Evolutionary conservation across 2,329 filamentous ascomycete species (phyloP).

Genomic region (Cordyceps tenuipes): DNA sequence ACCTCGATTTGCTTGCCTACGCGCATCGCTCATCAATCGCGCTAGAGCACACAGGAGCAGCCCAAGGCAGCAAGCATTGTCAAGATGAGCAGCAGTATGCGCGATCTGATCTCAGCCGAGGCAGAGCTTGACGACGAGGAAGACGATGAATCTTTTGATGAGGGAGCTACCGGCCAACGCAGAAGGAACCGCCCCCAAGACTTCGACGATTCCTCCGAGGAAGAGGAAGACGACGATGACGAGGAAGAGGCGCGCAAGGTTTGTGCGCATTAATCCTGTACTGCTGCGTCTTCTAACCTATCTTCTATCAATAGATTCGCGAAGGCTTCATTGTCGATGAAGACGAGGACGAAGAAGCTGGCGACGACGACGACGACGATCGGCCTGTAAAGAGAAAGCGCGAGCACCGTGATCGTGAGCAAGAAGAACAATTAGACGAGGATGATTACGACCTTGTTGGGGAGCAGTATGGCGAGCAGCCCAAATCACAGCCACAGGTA

Average conservation of each 20-base stretch:
- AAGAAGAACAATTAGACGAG: conserved; percentile 85
- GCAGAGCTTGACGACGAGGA: conserved; percentile 82
- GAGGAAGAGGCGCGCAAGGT: conserved; percentile 75
- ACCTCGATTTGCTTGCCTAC: neutral
- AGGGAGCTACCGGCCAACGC: conserved; percentile 57
- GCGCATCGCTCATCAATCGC: neutral
- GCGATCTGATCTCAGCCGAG: conserved; percentile 73
- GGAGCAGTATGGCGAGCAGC: conserved; percentile 59
- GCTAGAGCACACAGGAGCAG: neutral
- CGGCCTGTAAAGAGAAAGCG: conserved; percentile 65
- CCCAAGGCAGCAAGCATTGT: conserved; percentile 13
- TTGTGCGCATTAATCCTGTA: conserved; percentile 20
- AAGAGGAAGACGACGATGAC: conserved; percentile 88
- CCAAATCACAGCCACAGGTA: conserved; percentile 63
- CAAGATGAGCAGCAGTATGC: conserved; percentile 57
- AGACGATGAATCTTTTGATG: conserved; percentile 75
- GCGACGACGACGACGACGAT: conserved; percentile 47
- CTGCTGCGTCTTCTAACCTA: neutral
- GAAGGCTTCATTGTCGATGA: conserved; percentile 94
- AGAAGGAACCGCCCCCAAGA: conserved; percentile 29
- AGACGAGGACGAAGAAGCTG: conserved; percentile 66
- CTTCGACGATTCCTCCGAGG: conserved; percentile 80
- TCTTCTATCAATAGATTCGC: conserved; percentile 51
- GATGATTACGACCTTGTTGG: conserved; percentile 95
- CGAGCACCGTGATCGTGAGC: conserved; percentile 65